Percentiles rank a stretch among this genome's conserved stretches.
phyloP scores from a whole-genome alignment of 1,284 basidiomycete genomes.

The Termitomyces sp. region DNA sequence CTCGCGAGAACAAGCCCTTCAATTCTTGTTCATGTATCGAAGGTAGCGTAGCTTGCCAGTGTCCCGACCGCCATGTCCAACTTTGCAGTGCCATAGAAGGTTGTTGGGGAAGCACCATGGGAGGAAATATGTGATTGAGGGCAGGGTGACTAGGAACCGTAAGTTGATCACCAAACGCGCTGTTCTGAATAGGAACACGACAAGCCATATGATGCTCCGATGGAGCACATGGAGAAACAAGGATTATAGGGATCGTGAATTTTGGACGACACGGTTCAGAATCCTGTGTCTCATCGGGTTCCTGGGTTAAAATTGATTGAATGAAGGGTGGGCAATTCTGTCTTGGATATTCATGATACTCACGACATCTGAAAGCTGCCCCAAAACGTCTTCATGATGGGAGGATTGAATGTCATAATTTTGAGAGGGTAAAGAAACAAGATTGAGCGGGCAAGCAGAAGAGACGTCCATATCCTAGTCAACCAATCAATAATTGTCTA shows the following conservation, averaged over 20 bases:
- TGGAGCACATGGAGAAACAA: slow-evolving; percentile 43
- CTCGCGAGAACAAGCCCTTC: slow-evolving; percentile 24
- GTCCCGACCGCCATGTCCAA: slow-evolving; percentile 49
- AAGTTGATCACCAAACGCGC: slow-evolving; percentile 46
- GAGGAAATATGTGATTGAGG: slow-evolving; percentile 34
- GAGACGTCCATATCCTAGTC: neutral
- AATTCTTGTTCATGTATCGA: slow-evolving; percentile 43
- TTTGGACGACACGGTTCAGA: neutral
- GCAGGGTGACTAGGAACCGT: slow-evolving; percentile 45
- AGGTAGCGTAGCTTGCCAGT: slow-evolving; percentile 48
- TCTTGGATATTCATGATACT: neutral
- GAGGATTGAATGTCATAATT: neutral
- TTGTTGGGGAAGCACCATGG: neutral
- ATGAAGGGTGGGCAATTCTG: neutral
- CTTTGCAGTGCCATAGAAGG: slow-evolving; percentile 29
- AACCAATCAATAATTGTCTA: neutral
- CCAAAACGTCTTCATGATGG: neutral
- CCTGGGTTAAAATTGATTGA: neutral
- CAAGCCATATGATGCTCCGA: slow-evolving; percentile 35
- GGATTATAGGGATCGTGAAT: slow-evolving; percentile 40
- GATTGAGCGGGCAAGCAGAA: neutral
- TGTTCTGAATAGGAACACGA: slow-evolving; percentile 51
- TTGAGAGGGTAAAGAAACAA: neutral
- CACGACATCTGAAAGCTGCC: neutral
- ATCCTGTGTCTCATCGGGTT: neutral